Percentiles rank a stretch among this genome's conserved stretches.
These are phyloP conservation scores for Didymella pomorum DNA, from an alignment of 2,329 filamentous ascomycete genomes.

Conservation along the genomic window DNA sequence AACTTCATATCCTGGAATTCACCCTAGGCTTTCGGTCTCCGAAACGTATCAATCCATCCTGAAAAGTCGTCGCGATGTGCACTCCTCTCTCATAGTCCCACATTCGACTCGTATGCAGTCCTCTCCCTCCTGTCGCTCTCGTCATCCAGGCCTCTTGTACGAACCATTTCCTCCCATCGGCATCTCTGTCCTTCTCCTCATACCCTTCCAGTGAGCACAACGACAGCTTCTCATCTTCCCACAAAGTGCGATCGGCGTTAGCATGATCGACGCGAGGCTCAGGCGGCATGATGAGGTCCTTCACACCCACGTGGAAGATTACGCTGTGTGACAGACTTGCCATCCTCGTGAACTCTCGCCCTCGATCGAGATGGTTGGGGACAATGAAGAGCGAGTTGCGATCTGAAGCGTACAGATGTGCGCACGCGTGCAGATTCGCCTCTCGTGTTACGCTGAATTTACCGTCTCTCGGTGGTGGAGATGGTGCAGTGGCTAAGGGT, in stretches of 20 bases:
- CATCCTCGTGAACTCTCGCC: slow-evolving; percentile 40
- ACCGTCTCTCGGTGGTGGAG: slow-evolving; percentile 23
- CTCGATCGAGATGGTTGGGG: slow-evolving; percentile 53
- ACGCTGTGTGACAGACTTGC: slow-evolving; percentile 45
- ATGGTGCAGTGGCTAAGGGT: slow-evolving; percentile 36
- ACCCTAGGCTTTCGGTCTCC: background rate
- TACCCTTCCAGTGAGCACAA: slow-evolving; percentile 33
- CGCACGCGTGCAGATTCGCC: slow-evolving; percentile 64
- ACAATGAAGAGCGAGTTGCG: slow-evolving; percentile 63
- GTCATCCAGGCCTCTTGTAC: slow-evolving; percentile 42
- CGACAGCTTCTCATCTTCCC: slow-evolving; percentile 32
- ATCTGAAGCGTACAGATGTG: slow-evolving; percentile 66
- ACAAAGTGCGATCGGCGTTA: slow-evolving; percentile 36
- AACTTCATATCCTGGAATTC: slow-evolving; percentile 3
- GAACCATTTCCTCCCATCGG: slow-evolving; percentile 44
- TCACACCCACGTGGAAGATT: slow-evolving; percentile 44
- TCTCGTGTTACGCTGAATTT: slow-evolving; percentile 24
- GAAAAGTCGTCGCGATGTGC: slow-evolving; percentile 46
- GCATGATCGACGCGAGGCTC: slow-evolving; percentile 35
- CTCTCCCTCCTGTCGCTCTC: slow-evolving; percentile 37
- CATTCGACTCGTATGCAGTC: slow-evolving; percentile 39
- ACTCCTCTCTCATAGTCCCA: slow-evolving; percentile 42
- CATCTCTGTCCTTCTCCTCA: slow-evolving; percentile 23
- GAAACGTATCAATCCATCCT: slow-evolving; percentile 45
- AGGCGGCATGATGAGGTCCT: slow-evolving; percentile 35